Evolutionary conservation across 805 yeast genomes (phyloP).

Genomic region (Ogataea sp.): DNA sequence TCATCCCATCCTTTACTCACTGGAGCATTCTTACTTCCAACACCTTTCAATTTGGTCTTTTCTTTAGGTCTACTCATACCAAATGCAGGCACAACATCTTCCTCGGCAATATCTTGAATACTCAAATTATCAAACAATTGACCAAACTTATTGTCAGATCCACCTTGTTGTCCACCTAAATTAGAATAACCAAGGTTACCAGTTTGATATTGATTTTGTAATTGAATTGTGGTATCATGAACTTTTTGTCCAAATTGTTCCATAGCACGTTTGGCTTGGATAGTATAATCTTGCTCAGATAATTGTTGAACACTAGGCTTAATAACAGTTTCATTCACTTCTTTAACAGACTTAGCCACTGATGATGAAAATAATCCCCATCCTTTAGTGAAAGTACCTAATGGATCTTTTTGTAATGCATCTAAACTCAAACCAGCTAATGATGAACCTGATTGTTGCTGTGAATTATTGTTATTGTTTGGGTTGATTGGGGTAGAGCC

Average conservation of each 20-base stretch:
- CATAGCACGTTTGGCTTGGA: conserved; percentile 87
- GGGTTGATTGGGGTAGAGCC: conserved; percentile 60
- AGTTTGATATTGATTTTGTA: conserved; percentile 39
- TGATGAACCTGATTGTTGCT: conserved; percentile 19
- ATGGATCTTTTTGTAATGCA: conserved; percentile 71
- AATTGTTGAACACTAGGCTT: conserved; percentile 85
- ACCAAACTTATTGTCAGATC: conserved; percentile 34
- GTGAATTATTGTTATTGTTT: conserved; percentile 22
- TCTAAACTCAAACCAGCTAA: conserved; percentile 54
- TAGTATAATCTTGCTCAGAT: conserved; percentile 68
- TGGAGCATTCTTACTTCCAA: conserved; percentile 30
- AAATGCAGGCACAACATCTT: conserved; percentile 52
- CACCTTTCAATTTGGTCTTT: conserved; percentile 49
- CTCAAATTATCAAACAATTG: conserved; percentile 51
- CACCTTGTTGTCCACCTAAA: conserved; percentile 32
- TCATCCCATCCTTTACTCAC: conserved; percentile 30
- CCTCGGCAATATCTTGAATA: conserved; percentile 19
- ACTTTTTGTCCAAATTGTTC: conserved; percentile 92
- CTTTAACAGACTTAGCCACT: conserved; percentile 73
- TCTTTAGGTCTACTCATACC: conserved; percentile 53
- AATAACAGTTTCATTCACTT: conserved; percentile 81
- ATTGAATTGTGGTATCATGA: conserved; percentile 77
- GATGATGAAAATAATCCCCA: conserved; percentile 92
- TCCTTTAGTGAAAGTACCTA: conserved; percentile 86
- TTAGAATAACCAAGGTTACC: neutral